phyloP scores from a whole-genome alignment of 768 basidiomycete genomes.

The Mycena polygramma region DNA sequence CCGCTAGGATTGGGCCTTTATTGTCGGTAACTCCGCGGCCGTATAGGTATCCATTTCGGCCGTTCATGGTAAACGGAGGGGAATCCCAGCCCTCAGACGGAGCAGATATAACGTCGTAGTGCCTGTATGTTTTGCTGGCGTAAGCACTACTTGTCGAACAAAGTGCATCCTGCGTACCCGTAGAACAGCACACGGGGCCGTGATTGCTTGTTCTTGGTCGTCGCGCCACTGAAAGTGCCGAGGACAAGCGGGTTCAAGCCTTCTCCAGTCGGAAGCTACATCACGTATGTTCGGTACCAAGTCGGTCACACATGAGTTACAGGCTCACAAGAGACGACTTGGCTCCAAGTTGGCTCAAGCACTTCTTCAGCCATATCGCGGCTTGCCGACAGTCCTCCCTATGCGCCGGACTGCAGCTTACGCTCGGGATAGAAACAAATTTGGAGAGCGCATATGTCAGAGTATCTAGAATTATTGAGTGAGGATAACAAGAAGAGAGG shows the following conservation, averaged over 20 bases:
- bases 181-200: constrained; percentile 91
- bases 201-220: constrained; percentile 58
- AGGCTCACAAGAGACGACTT: constrained; percentile 75
- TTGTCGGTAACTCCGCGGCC: constrained; percentile 95
- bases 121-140: constrained; percentile 56
- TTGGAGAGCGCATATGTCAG: constrained; percentile 85
- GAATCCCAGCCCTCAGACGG: constrained; percentile 81
- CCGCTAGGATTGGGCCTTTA: constrained; percentile 94
- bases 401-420: constrained; percentile 76
- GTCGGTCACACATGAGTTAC: neutral
- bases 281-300: neutral
- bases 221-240: constrained; percentile 83
- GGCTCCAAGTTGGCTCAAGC: constrained; percentile 90
- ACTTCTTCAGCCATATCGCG: constrained; percentile 92
- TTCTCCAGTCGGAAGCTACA: constrained; percentile 81
- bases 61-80: constrained; percentile 86
- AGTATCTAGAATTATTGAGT: constrained; percentile 61
- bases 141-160: constrained; percentile 12
- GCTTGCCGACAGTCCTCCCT: constrained; percentile 94
- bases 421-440: constrained; percentile 89
- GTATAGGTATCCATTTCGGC: constrained; percentile 90
- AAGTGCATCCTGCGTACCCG: constrained; percentile 64
- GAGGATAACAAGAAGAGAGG: neutral
- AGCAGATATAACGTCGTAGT: constrained; percentile 97
- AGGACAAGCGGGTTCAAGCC: constrained; percentile 90